Conservation (phyloP, 176 grass and related monocot species). For the Oryza rufipogon region DNA sequence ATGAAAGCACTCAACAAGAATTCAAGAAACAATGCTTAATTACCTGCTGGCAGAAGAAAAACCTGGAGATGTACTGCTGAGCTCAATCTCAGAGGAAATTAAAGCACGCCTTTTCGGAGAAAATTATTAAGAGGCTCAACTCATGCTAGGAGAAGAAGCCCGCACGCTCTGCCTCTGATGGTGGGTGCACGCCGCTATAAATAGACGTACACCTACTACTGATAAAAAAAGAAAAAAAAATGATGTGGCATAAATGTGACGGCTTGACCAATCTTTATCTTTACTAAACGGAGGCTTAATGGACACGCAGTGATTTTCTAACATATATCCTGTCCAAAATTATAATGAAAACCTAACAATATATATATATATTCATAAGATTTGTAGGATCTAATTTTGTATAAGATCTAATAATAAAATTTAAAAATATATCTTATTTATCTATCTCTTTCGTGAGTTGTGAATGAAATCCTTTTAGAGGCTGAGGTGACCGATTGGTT, state of each 20-base stretch:
- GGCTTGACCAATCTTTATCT: background rate
- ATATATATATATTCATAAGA: background rate
- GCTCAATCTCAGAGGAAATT: too few relatives aligned
- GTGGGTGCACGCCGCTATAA: conserved; percentile 3
- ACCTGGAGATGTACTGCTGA: conserved; percentile 6
- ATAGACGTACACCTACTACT: background rate
- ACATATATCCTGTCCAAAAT: background rate
- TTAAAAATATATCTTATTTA: background rate
- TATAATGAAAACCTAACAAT: background rate
- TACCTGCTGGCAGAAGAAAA: background rate
- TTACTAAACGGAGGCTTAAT: background rate
- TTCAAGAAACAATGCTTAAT: background rate
- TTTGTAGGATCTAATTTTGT: conserved; percentile 6
- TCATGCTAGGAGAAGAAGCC: background rate
- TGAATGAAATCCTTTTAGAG: conserved; percentile 5
- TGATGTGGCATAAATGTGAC: background rate
- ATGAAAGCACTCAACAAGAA: background rate
- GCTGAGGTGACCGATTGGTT: background rate
- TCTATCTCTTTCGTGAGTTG: background rate
- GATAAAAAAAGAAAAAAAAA: background rate
- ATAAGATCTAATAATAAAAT: background rate
- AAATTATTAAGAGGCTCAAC: background rate
- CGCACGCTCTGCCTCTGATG: too few relatives aligned
- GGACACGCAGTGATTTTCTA: conserved; percentile 3
- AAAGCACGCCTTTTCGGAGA: background rate